Base-by-base conservation (phyloP, 371 early-diverging fungal genomes). In the Mucor racemosus region DNA sequence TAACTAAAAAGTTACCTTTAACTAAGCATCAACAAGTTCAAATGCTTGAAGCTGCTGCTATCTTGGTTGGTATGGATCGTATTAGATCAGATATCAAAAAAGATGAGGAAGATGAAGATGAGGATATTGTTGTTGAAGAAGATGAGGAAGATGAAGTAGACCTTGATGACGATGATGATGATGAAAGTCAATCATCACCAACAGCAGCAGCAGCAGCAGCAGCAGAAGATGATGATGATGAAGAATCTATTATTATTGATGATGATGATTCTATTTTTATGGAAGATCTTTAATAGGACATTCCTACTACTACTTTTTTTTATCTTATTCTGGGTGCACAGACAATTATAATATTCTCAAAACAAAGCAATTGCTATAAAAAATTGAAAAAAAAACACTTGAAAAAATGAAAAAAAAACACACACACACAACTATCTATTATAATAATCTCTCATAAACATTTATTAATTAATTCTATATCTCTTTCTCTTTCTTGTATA, bases 21-120 rank as follows among this genome's bases (percentile, higher is more conserved):
- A 86, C 90, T 38, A 91, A 90, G 64, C 92, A 92, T 70, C 91
- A 91, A 60, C 92, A 92, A 66, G 91, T 92, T 2, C 90, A 90
- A 65, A 71, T 92, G 76, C 75, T 92, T 66, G 92, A 92, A 64
- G 92, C 92, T 17, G 92, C 92, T 7, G 85, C 89, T 41, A 88
- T 90, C 44, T 65, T 91, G 38, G 74, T 90, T 46, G 82, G 84
- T 56, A 83, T 89, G 83, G 87, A 82, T 33, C 67, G 61, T 41
- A 72, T 62, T 33, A 40, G 39, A 40, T 35, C 31, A 35, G 50
- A 48, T 8, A 31, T 17, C 4, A 31, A 50, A 15, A 44, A 57
- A 17, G 62, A 58, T 5, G 54, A 70, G 21, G 71, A 70, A 39
- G 56, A 59, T 7, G 50, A 61, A 17, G 62, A 58, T n/a, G 58